Base-by-base conservation (phyloP, 495 filamentous ascomycete species). In the Neurospora sp. region DNA sequence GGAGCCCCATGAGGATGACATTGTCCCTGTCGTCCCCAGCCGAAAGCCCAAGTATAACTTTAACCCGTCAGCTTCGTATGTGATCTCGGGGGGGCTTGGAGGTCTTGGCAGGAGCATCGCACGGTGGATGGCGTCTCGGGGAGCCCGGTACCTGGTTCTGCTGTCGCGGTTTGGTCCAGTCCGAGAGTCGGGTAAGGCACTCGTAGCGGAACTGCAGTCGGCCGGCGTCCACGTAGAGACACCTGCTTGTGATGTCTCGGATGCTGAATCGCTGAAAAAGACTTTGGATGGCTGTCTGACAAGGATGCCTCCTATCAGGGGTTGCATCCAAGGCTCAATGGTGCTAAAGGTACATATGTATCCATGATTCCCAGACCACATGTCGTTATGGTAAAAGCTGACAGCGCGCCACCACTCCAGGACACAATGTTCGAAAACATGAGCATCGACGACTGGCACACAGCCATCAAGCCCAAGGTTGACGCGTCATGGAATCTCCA, bases 81-180 rank as follows among this genome's bases (percentile, higher is more conserved):
- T 89, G 48, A 74, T 90, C 16, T 79, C 83, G 22, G 87, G 88
- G 88, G 10, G 87, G 68, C 82, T 89, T 5, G 85, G 88, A 10
- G 88, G 88, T 6, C 81, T 91, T 17, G 88, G 89, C 38, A 82
- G 83, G 37, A 78, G 83, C 39, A 75, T 91, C 42, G 78, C 85
- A 35, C 78, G 72, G 5, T 88, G 83, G 86, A 80, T 91, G 78
- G 82, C 82, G 10, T 72, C 80, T 3, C 80, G 81, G 22, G 88
- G 88, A 8, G 89, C 89, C 4, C 77, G 78, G 10, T 76, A 88
- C 73, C 65, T 92, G 5, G 80, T 87, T 5, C 79, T 89, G 9
- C 77, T 88, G 10, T 87, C 86, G 14, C 82, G 89, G 38, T 85
- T 83, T 4, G 88, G 84, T 12, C 74, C 73, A 31, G 65, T 61